A percentile compares a stretch with the other conserved stretches of the same genome.
Evolutionary conservation across 805 yeast genomes (phyloP).

Genomic region (Wickerhamiella siamensis): DNA sequence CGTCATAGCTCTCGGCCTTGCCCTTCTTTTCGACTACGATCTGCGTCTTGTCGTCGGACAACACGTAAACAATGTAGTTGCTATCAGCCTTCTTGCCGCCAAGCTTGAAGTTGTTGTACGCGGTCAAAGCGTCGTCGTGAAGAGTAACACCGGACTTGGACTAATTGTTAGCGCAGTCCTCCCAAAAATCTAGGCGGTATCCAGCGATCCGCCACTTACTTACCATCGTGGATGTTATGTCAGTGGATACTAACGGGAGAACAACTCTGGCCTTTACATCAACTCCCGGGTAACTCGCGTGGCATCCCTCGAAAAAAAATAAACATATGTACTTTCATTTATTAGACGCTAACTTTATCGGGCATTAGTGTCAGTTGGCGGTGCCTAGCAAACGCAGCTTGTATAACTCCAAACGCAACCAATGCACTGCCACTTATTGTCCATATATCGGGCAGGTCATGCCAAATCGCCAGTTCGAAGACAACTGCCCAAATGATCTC

Average conservation of each 20-base stretch:
- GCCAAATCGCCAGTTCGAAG: conserved; percentile 61
- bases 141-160: conserved; percentile 48
- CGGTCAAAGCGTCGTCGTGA: conserved; percentile 79
- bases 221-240: neutral
- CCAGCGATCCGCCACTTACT: neutral
- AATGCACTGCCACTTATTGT: conserved; percentile 56
- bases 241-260: neutral
- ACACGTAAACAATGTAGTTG: conserved; percentile 68
- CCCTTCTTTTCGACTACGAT: conserved; percentile 83
- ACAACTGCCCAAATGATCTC: conserved; percentile 64
- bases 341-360: no score
- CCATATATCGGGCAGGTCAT: conserved; percentile 54
- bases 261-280: no score
- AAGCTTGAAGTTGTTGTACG: conserved; percentile 91
- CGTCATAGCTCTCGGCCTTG: conserved; percentile 59
- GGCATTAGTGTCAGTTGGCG: no score
- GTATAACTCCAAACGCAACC: conserved; percentile 32
- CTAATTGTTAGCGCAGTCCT: neutral
- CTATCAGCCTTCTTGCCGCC: conserved; percentile 51
- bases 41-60: conserved; percentile 78
- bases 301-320: no score
- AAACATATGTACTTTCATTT: no score
- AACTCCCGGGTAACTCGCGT: no score
- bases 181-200: neutral
- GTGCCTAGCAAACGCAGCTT: neutral